A percentile compares a stretch with the other conserved stretches of the same genome.
These are phyloP conservation scores for Carex arenaria DNA, from an alignment of 202 grass and related monocot genomes.

Conservation along the genomic window DNA sequence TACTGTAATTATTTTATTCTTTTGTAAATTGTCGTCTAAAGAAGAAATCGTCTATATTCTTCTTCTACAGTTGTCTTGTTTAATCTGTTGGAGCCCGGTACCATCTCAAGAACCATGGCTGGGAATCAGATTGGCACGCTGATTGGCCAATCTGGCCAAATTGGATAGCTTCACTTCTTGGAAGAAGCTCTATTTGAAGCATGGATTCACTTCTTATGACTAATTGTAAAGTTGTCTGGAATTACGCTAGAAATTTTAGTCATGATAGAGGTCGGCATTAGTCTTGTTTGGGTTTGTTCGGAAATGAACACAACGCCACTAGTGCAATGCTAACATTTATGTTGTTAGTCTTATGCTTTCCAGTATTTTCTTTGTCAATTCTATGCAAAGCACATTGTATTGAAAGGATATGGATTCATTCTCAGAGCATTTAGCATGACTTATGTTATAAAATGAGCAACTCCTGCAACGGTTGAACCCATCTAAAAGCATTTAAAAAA, in stretches of 20 bases:
- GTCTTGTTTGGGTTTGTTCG: background rate
- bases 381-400: too few species aligned
- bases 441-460: background rate
- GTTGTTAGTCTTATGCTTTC: too few species aligned
- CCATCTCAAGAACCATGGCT: constrained; percentile 74
- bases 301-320: background rate
- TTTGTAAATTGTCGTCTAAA: background rate
- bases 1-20: background rate
- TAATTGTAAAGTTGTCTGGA: background rate
- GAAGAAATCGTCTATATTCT: background rate
- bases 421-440: background rate
- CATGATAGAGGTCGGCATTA: background rate
- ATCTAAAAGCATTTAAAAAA: too few species aligned
- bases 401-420: too few species aligned
- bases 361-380: too few species aligned
- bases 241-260: background rate
- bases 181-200: background rate
- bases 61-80: constrained; percentile 79
- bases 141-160: constrained; percentile 83
- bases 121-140: constrained; percentile 83
- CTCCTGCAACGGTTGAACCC: background rate
- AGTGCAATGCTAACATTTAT: background rate
- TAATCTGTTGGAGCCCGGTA: constrained; percentile 74
- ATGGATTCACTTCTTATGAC: background rate
- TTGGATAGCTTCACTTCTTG: constrained; percentile 32